phyloP scores from a whole-genome alignment of 768 basidiomycete species.

The Tephrocybe sp. region DNA sequence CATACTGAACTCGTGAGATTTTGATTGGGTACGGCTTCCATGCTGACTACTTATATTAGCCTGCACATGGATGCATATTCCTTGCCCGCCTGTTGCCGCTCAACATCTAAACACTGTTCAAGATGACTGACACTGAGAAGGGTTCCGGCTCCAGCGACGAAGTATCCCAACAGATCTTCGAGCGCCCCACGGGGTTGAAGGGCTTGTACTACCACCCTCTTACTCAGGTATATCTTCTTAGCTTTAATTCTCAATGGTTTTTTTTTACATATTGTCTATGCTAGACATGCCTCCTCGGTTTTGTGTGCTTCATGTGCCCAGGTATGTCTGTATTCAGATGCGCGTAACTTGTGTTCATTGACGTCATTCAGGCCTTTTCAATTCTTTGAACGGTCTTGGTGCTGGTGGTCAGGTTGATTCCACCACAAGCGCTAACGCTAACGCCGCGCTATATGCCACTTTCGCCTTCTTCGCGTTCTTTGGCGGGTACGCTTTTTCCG shows the following conservation, averaged over 20 bases:
- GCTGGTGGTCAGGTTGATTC: constrained; percentile 73
- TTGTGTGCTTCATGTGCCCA: constrained; percentile 67
- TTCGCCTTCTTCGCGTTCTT: constrained; percentile 44
- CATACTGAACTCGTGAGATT: constrained; percentile 15
- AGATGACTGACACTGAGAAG: constrained; percentile 20
- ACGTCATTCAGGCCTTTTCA: constrained; percentile 63
- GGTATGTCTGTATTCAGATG: constrained; percentile 29
- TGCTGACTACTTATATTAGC: constrained; percentile 18
- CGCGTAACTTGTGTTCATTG: not conserved
- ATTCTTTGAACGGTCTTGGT: constrained; percentile 76
- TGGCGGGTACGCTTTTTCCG: constrained; percentile 20
- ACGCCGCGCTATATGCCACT: constrained; percentile 61
- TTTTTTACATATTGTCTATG: not conserved
- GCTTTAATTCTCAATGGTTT: not conserved
- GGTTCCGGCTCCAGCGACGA: constrained; percentile 13
- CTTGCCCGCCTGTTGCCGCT: constrained; percentile 10
- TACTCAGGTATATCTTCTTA: constrained; percentile 16
- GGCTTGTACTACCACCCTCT: constrained; percentile 22
- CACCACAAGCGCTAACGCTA: constrained; percentile 65
- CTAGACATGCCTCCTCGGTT: constrained; percentile 56
- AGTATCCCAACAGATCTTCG: constrained; percentile 17
- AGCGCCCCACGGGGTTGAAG: constrained; percentile 20
- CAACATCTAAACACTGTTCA: constrained; percentile 6
- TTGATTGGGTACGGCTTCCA: constrained; percentile 14
- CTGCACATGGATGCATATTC: constrained; percentile 1